Base-by-base conservation (phyloP, 2,329 filamentous ascomycete genomes). In the Alternaria rosae region DNA sequence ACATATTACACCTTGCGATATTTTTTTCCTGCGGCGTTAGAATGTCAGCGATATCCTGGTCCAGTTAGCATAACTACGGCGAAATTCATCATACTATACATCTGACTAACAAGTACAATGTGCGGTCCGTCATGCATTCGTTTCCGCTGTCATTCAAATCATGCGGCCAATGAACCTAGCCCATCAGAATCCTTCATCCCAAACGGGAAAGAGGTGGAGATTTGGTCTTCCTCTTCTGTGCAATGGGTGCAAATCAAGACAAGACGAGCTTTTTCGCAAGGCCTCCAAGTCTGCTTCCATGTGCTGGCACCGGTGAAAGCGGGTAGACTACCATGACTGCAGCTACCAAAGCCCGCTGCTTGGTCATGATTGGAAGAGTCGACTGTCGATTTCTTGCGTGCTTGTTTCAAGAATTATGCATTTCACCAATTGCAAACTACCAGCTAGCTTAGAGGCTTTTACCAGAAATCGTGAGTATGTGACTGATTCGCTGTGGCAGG, bases 231-330 rank as follows among this genome's bases (percentile, higher is more conserved):
- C 44, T 28, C 47, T 42, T 23, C 10, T 35, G 28, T 50, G 28
- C 26, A 9, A 50, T 23, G 30, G 35, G 4, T 17, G 17, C 35
- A 38, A 38, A 38, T 38, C 35, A 38, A n/a, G 35, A 38, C 35
- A 9, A 38, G 35, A 38, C n/a, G 35, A 38, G 35, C 35, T 17
- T 17, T 38, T 38, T 38, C 32, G 9, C 25, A 51, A 25, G 47
- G 47, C 47, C 20, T 17, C 47, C 47, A 51, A 21, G 15, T 8
- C 30, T 35, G 43, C 43, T 15, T 42, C 8, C 20, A 59, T 66
- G 61, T 42, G 58, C 41, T 64, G 64, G 64, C 64, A 62, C 61
- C 64, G 62, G 61, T 62, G 59, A 62, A 50, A 43, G 17, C 17
- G 35, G n/a, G 2, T 38, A 38, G 35, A 38, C 35, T 38, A 0